Evolutionary conservation across 441 rosid species (phyloP).

Genomic region (Metrosideros polymorpha): DNA sequence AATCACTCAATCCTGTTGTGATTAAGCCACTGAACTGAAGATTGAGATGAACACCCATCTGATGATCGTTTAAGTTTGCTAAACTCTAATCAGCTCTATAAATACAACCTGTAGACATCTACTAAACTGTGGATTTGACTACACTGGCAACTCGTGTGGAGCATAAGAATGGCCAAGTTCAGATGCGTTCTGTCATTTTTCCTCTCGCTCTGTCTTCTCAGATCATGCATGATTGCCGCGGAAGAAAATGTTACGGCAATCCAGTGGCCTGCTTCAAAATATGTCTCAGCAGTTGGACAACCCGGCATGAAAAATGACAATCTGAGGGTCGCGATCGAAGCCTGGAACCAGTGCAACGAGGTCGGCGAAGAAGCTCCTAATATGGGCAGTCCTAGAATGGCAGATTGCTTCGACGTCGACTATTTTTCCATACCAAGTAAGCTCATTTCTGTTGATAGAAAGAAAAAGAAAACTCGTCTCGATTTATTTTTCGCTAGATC

Average conservation of each 20-base stretch:
- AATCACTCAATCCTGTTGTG: not conserved
- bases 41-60: not conserved
- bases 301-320: not conserved
- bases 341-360: slow-evolving; percentile 1
- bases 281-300: not conserved
- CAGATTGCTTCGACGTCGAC: not conserved
- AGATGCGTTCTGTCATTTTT: not conserved
- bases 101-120: not conserved
- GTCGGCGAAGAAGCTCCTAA: not conserved
- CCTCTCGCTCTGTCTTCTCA: not conserved
- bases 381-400: not conserved
- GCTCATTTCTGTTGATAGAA: not conserved
- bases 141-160: not conserved
- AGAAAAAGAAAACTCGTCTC: not conserved
- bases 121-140: not conserved
- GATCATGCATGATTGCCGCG: not conserved
- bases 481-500: not conserved
- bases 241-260: not conserved
- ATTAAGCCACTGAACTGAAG: not conserved
- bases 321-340: not conserved
- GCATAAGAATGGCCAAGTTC: not conserved
- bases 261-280: not conserved
- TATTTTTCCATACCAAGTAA: not conserved
- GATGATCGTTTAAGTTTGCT: not conserved
- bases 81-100: not conserved